A percentile compares a stretch with the other conserved stretches of the same genome.
Conservation (phyloP, 208 protist species). For the Leishmania major region DNA sequence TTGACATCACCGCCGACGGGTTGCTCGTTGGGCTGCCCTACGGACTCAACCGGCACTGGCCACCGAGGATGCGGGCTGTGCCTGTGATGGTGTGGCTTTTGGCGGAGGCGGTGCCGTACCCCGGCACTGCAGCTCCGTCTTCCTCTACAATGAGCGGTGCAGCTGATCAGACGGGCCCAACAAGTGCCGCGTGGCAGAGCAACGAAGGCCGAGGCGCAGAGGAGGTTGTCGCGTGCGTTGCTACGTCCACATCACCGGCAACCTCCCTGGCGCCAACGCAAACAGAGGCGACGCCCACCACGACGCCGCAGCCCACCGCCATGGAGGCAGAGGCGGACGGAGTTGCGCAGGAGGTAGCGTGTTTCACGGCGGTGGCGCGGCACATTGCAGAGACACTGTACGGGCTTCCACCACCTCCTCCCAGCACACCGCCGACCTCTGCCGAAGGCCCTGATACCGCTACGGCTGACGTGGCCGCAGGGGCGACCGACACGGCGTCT, state of each 20-base stretch:
- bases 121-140: not conserved
- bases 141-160: not conserved
- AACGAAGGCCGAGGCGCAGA: not conserved
- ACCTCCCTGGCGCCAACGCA: conserved; percentile 1
- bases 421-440: not conserved
- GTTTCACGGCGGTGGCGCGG: conserved; percentile 69
- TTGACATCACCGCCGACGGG: conserved; percentile 56
- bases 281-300: not conserved
- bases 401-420: conserved; percentile 30
- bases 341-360: conserved; percentile 60
- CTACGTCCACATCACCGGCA: not conserved
- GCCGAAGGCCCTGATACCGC: not conserved
- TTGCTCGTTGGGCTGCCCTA: conserved; percentile 58
- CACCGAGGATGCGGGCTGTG: conserved; percentile 63
- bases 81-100: conserved; percentile 69
- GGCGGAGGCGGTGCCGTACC: conserved; percentile 73
- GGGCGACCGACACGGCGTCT: not conserved
- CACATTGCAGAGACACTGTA: conserved; percentile 79
- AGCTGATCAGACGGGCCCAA: not conserved
- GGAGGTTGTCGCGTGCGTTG: not conserved
- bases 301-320: not conserved
- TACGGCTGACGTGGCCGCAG: not conserved
- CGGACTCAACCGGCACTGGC: conserved; percentile 67
- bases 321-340: conserved; percentile 33
- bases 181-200: not conserved